A percentile compares a stretch with the other conserved stretches of the same genome.
phyloP scores from a whole-genome alignment of 1,139 yeast species.

The Sugiyamaella neomexicana region DNA sequence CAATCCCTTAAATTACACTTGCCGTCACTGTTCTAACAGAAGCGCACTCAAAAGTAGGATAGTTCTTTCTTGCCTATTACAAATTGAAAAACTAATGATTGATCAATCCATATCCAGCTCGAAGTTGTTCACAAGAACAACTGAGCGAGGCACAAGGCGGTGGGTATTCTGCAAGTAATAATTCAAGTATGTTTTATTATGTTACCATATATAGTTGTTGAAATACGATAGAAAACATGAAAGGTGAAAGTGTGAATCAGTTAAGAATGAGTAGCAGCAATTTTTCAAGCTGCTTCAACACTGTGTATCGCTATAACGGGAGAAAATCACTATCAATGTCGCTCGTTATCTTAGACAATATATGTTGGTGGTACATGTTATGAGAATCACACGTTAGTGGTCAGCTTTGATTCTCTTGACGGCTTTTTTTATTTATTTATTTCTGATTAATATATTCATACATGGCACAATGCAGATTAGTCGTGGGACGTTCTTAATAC shows the following conservation, averaged over 20 bases:
- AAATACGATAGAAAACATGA: neutral
- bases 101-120: conserved; percentile 20
- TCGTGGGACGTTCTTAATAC: conserved; percentile 32
- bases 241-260: no score
- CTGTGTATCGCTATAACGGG: neutral
- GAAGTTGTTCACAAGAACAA: conserved; percentile 16
- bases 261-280: no score
- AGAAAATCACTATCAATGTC: no score
- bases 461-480: conserved; percentile 29
- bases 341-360: no score
- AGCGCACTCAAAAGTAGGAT: conserved; percentile 23
- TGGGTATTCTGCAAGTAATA: neutral
- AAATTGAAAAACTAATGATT: neutral
- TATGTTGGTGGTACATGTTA: no score
- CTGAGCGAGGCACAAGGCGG: conserved; percentile 22
- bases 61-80: conserved; percentile 18
- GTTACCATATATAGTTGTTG: neutral
- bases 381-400: no score
- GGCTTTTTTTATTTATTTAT: neutral
- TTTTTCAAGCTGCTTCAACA: no score
- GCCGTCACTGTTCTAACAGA: conserved; percentile 21
- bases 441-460: conserved; percentile 2
- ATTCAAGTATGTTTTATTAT: neutral
- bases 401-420: neutral
- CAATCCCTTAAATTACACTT: conserved; percentile 19